phyloP scores from a whole-genome alignment of 192 early-diverging fungal species.

The Coemansia biformis region DNA sequence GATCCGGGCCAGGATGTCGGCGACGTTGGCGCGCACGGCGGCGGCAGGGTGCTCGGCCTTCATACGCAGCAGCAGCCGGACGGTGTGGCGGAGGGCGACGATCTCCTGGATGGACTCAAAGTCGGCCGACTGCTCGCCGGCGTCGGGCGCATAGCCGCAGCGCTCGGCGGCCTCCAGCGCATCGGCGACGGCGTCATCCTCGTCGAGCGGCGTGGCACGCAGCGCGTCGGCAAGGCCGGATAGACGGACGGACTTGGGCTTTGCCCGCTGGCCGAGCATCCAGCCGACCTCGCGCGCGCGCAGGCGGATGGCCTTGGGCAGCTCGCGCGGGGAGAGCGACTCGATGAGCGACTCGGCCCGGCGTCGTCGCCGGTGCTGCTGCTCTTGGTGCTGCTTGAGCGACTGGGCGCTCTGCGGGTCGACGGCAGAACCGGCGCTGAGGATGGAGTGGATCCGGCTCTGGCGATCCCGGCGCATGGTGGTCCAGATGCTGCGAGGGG shows the following conservation, averaged over 20 bases:
- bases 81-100: slow-evolving; percentile 19
- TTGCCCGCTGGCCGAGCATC: slow-evolving; percentile 31
- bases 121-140: slow-evolving; percentile 24
- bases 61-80: slow-evolving; percentile 32
- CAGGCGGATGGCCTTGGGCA: slow-evolving; percentile 21
- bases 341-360: slow-evolving; percentile 5
- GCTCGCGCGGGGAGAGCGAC: slow-evolving; percentile 15
- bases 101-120: slow-evolving; percentile 44
- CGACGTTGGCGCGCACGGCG: slow-evolving; percentile 21
- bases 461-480: slow-evolving; percentile 33
- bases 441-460: slow-evolving; percentile 19
- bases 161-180: slow-evolving; percentile 12
- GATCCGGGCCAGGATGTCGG: slow-evolving; percentile 23
- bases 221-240: slow-evolving; percentile 29
- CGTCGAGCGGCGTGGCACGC: slow-evolving; percentile 31
- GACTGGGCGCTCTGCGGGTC: slow-evolving; percentile 2
- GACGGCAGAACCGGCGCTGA: slow-evolving; percentile 18
- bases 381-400: neutral
- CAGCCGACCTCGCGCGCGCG: slow-evolving; percentile 38
- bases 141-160: slow-evolving; percentile 5
- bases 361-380: neutral
- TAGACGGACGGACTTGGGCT: slow-evolving; percentile 11
- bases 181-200: slow-evolving; percentile 34
- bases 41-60: slow-evolving; percentile 33
- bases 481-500: slow-evolving; percentile 22